These are phyloP conservation scores for Bothriochloa decipiens DNA, from an alignment of 176 grass and related monocot genomes.

Conservation along the genomic window DNA sequence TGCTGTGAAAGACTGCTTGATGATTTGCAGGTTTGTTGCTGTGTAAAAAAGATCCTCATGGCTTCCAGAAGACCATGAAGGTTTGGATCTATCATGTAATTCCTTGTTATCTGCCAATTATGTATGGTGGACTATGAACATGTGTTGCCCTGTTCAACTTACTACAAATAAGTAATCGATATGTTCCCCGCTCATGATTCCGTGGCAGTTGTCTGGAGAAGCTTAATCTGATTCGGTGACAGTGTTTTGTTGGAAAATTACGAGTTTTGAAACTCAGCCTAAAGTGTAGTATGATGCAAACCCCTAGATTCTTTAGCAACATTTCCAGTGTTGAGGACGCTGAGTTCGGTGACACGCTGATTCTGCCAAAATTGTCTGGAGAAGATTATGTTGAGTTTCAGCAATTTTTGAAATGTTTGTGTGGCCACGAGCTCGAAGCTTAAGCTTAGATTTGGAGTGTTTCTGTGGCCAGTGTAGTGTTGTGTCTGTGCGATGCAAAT, in stretches of 20 bases:
- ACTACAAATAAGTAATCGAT: conserved; percentile 49
- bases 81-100: conserved; percentile 56
- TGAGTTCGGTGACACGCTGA: background rate
- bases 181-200: conserved; percentile 4
- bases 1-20: conserved; percentile 52
- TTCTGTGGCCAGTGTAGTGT: background rate
- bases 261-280: too few relatives aligned
- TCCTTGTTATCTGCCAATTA: conserved; percentile 36
- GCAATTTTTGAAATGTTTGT: background rate
- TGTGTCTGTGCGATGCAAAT: background rate
- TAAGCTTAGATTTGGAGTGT: too few relatives aligned
- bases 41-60: conserved; percentile 52
- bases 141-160: conserved; percentile 45
- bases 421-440: too few relatives aligned
- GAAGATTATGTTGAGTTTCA: background rate
- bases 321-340: too few relatives aligned
- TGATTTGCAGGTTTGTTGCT: conserved; percentile 57
- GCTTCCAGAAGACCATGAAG: conserved; percentile 35
- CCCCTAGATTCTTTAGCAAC: background rate
- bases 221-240: too few relatives aligned
- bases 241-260: too few relatives aligned
- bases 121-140: conserved; percentile 22
- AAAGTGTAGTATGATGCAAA: background rate
- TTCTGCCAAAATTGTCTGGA: background rate
- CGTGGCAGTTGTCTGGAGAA: background rate